Percentiles rank a stretch among this genome's conserved stretches.
Evolutionary conservation across 2,329 filamentous ascomycete species (phyloP).

Genomic region (Colletotrichum kahawae): DNA sequence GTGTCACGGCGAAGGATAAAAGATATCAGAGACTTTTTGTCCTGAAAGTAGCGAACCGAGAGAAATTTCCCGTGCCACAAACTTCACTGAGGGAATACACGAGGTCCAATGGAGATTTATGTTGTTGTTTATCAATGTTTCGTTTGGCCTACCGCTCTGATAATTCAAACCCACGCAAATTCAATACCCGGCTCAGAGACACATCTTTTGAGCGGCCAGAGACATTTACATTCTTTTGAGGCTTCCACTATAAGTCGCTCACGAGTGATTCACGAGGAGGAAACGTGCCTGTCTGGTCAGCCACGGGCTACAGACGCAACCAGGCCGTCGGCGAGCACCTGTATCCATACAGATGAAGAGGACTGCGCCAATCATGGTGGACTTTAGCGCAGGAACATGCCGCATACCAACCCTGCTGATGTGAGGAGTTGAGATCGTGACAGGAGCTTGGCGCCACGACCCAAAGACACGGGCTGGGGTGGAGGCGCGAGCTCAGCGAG

Average conservation of each 20-base stretch:
- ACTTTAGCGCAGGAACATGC: neutral
- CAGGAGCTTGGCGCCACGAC: slow-evolving; percentile 3
- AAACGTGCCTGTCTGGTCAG: neutral
- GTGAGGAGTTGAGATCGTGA: neutral
- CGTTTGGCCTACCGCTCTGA: neutral
- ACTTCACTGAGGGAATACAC: neutral
- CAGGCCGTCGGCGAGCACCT: neutral
- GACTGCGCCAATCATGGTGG: neutral
- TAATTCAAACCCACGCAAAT: neutral
- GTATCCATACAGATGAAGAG: neutral
- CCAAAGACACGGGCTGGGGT: neutral
- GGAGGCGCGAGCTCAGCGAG: neutral
- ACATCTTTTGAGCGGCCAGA: neutral
- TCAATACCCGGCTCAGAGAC: neutral
- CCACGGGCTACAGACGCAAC: neutral
- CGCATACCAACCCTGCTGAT: neutral
- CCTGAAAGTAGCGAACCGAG: neutral
- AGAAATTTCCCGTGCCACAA: neutral
- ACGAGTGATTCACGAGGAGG: neutral
- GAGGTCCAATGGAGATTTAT: neutral
- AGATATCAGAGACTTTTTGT: neutral
- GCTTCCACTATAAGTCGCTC: neutral
- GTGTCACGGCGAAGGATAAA: neutral
- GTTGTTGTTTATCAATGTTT: neutral
- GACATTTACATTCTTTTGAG: neutral